Evolutionary conservation across 202 grass and related monocot genomes (phyloP).

Genomic region (Panicum hallii): DNA sequence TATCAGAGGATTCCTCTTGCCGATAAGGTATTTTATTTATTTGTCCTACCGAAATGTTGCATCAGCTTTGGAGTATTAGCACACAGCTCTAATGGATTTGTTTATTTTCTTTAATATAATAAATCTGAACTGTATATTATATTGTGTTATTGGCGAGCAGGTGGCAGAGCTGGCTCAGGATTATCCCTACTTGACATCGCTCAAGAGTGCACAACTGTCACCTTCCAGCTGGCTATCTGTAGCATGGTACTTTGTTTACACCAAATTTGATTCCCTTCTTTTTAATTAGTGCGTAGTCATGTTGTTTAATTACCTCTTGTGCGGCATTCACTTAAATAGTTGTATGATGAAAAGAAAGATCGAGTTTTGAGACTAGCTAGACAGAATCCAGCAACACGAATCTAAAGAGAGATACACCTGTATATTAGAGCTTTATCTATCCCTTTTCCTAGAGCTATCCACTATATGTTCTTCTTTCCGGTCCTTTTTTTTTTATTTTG

Average conservation of each 20-base stretch:
- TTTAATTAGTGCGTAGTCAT: no score
- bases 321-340: neutral
- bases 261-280: neutral
- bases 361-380: no score
- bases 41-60: no score
- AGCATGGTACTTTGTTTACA: slow-evolving; percentile 62
- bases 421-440: neutral
- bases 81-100: neutral
- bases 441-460: neutral
- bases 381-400: neutral
- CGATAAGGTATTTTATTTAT: slow-evolving; percentile 46
- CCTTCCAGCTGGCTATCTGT: slow-evolving; percentile 85
- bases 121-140: neutral
- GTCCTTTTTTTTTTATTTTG: neutral
- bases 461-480: neutral
- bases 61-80: neutral
- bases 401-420: neutral
- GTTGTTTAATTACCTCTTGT: neutral
- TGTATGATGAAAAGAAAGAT: no score
- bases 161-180: slow-evolving; percentile 57
- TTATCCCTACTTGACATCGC: slow-evolving; percentile 56
- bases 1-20: slow-evolving; percentile 61
- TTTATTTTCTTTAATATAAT: neutral
- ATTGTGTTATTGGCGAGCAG: slow-evolving; percentile 17
- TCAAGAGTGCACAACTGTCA: slow-evolving; percentile 71